These are phyloP conservation scores for Cystobasidium pallidum DNA, from an alignment of 1,284 basidiomycete species.

Conservation along the genomic window DNA sequence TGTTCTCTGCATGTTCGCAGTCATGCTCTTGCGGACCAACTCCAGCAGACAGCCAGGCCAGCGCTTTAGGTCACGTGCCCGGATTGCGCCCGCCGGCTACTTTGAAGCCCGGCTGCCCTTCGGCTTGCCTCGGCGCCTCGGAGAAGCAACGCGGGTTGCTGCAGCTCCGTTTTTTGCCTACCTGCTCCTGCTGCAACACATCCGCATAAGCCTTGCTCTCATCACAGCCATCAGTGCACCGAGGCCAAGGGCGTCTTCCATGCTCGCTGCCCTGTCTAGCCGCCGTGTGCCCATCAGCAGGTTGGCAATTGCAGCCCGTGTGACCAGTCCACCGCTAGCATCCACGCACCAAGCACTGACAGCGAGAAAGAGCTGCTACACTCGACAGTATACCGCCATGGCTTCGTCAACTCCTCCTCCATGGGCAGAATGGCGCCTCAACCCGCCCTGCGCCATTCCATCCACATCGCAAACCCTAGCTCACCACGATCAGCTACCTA, in stretches of 20 bases:
- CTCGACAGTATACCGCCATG: slow-evolving; percentile 28
- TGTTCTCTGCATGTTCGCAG: too few relatives aligned
- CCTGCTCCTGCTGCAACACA: too few relatives aligned
- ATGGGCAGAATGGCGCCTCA: slow-evolving; percentile 49
- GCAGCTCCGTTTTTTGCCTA: too few relatives aligned
- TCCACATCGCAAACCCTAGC: slow-evolving; percentile 32
- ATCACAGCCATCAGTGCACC: background rate
- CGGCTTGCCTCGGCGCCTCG: background rate
- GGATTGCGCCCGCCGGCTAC: background rate
- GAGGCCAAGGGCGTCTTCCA: background rate
- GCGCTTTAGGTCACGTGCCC: background rate
- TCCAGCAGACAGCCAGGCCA: too few relatives aligned
- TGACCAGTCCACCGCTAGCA: too few relatives aligned
- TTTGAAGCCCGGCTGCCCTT: background rate
- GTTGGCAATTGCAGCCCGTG: background rate
- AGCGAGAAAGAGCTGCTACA: background rate
- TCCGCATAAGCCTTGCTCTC: background rate
- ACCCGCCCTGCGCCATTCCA: slow-evolving; percentile 46
- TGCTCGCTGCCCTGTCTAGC: slow-evolving; percentile 20
- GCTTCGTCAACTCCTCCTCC: slow-evolving; percentile 38
- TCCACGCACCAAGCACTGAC: background rate
- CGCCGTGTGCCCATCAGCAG: background rate
- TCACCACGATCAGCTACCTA: slow-evolving; percentile 48
- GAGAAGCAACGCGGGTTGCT: too few relatives aligned
- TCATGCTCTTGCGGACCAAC: too few relatives aligned